phyloP scores from a whole-genome alignment of 208 protist species.

The Trypanosomatidae sp. region DNA sequence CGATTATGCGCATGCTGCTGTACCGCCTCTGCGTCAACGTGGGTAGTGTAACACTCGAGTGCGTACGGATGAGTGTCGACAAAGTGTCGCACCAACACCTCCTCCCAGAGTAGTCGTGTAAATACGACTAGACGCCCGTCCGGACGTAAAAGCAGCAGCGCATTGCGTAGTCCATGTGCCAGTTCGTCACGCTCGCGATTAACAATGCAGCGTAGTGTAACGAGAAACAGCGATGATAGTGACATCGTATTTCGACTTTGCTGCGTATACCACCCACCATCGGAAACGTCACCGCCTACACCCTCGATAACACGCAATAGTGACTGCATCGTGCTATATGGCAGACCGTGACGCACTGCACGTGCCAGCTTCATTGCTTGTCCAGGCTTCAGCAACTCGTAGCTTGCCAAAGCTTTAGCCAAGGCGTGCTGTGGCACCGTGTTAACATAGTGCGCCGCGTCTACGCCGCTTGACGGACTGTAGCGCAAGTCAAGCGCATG shows the following conservation, averaged over 20 bases:
- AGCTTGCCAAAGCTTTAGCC: constrained; percentile 20
- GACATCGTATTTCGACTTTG: constrained; percentile 42
- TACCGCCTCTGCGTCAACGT: constrained; percentile 42
- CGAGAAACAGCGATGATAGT: constrained; percentile 79
- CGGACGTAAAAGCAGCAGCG: constrained; percentile 47
- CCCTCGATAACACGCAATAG: constrained; percentile 40
- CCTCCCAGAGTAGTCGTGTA: constrained; percentile 62
- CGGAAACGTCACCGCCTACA: constrained; percentile 41
- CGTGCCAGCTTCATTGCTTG: constrained; percentile 78
- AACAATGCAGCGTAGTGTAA: constrained; percentile 65
- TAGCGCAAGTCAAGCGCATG: constrained; percentile 81
- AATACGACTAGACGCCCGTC: constrained; percentile 69
- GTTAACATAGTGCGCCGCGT: constrained; percentile 71
- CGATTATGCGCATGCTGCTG: constrained; percentile 46
- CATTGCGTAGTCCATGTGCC: constrained; percentile 40
- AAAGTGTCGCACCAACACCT: constrained; percentile 37
- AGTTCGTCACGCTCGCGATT: constrained; percentile 75
- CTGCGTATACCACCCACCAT: constrained; percentile 62
- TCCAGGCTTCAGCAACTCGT: constrained; percentile 48
- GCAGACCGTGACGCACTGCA: constrained; percentile 35
- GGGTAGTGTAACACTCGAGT: constrained; percentile 58
- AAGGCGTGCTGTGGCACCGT: constrained; percentile 57
- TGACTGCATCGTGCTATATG: constrained; percentile 25
- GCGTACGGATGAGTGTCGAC: constrained; percentile 64
- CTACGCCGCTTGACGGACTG: constrained; percentile 17